These are phyloP conservation scores for Fistulina hepatica DNA, from an alignment of 1,284 basidiomycete species.

Conservation along the genomic window DNA sequence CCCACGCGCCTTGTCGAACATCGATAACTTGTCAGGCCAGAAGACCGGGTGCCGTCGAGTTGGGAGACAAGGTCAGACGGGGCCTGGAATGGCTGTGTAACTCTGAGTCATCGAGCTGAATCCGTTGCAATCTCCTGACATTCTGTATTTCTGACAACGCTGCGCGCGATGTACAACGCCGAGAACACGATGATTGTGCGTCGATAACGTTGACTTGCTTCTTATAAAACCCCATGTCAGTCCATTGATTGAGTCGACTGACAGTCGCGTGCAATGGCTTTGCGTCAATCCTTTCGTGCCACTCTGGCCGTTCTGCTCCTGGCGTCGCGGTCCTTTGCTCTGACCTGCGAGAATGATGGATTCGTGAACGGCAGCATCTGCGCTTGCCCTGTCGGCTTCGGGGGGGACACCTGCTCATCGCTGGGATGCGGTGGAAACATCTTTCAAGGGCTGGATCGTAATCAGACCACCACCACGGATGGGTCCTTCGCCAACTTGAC, in stretches of 20 bases:
- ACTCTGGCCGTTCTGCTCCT: conserved; percentile 15
- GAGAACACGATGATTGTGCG: too few relatives aligned
- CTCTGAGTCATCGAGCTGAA: too few relatives aligned
- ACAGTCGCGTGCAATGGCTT: too few relatives aligned
- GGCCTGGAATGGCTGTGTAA: conserved; percentile 1
- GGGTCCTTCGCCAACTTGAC: conserved; percentile 53
- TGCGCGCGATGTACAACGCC: too few relatives aligned
- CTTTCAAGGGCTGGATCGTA: conserved; percentile 55
- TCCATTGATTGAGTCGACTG: too few relatives aligned
- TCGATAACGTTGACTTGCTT: too few relatives aligned
- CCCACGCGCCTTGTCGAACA: background rate
- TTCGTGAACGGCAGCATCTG: conserved; percentile 43
- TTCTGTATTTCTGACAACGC: too few relatives aligned
- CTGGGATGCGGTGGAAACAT: conserved; percentile 71
- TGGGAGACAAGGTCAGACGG: background rate
- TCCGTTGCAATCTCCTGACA: too few relatives aligned
- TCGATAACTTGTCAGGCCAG: background rate
- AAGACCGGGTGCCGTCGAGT: background rate
- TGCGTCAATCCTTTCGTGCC: too few relatives aligned
- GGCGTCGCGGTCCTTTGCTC: conserved; percentile 24
- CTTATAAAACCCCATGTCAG: too few relatives aligned
- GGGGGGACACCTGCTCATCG: conserved; percentile 55
- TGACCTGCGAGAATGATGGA: conserved; percentile 66
- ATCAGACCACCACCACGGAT: conserved; percentile 33
- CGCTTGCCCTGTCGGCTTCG: conserved; percentile 69